These are phyloP conservation scores for Flaveria robusta DNA, from an alignment of 129 eudicot species.

Conservation along the genomic window DNA sequence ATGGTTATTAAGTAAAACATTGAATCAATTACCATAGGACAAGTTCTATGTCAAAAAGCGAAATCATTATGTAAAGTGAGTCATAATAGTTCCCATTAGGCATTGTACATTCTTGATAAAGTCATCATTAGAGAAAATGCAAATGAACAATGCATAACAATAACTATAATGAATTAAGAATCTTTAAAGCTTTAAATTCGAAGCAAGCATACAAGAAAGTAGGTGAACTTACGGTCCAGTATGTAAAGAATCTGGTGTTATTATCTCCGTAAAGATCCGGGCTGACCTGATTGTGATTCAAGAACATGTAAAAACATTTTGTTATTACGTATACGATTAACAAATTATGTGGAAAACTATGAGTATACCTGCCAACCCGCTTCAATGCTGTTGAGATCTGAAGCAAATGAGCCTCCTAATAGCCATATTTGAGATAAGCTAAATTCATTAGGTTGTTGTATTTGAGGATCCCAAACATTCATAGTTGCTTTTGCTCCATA, in stretches of 20 bases:
- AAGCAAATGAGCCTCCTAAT: constrained; percentile 80
- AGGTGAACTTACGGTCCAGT: constrained; percentile 83
- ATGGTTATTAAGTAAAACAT: neutral
- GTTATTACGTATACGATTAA: neutral
- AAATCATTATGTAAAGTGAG: constrained; percentile 8
- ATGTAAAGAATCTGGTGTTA: constrained; percentile 90
- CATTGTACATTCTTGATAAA: neutral
- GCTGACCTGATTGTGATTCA: constrained; percentile 60
- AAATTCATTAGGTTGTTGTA: constrained; percentile 80
- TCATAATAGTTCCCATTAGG: neutral
- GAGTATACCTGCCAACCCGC: constrained; percentile 91
- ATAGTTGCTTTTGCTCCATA: constrained; percentile 94
- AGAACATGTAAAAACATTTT: neutral
- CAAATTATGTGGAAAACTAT: neutral
- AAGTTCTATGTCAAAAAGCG: neutral
- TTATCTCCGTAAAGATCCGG: constrained; percentile 92
- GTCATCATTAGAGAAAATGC: neutral
- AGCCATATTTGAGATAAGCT: constrained; percentile 87
- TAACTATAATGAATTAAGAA: neutral
- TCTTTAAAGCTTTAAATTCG: constrained; percentile 5
- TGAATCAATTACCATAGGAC: neutral
- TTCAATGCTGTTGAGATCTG: constrained; percentile 88
- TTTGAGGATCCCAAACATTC: constrained; percentile 87
- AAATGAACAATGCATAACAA: neutral
- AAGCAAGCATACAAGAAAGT: neutral